Evolutionary conservation across 78 protist species (phyloP).

Genomic region (Dictyostelium intermedium): DNA sequence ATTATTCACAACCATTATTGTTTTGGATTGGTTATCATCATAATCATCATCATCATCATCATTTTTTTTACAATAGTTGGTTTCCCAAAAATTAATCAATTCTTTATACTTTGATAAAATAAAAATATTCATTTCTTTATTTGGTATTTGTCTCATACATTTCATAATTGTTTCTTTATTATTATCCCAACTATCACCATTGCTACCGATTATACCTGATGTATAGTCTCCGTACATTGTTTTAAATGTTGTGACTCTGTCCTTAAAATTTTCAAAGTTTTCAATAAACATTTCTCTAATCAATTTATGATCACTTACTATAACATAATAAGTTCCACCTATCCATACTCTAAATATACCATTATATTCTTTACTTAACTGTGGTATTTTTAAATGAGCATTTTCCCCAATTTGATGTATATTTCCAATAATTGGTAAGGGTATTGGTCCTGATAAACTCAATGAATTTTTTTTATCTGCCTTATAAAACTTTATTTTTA

Average conservation of each 20-base stretch:
- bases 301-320: background rate
- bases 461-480: background rate
- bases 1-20: no score
- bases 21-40: no score
- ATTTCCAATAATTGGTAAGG: background rate
- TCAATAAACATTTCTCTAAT: background rate
- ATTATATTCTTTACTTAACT: background rate
- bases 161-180: background rate
- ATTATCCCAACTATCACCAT: background rate
- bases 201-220: background rate
- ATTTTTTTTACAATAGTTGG: background rate
- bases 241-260: background rate
- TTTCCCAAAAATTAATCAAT: background rate
- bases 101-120: background rate
- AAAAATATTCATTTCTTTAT: background rate
- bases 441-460: background rate
- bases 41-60: background rate
- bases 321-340: background rate
- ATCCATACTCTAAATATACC: background rate
- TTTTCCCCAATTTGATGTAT: background rate
- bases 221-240: background rate
- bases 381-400: background rate
- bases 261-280: background rate
- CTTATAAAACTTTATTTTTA: background rate
- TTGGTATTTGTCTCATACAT: background rate